Percentiles rank a stretch among this genome's conserved stretches.
phyloP scores from a whole-genome alignment of 2,329 filamentous ascomycete genomes.

The Hypoxylon sp. region DNA sequence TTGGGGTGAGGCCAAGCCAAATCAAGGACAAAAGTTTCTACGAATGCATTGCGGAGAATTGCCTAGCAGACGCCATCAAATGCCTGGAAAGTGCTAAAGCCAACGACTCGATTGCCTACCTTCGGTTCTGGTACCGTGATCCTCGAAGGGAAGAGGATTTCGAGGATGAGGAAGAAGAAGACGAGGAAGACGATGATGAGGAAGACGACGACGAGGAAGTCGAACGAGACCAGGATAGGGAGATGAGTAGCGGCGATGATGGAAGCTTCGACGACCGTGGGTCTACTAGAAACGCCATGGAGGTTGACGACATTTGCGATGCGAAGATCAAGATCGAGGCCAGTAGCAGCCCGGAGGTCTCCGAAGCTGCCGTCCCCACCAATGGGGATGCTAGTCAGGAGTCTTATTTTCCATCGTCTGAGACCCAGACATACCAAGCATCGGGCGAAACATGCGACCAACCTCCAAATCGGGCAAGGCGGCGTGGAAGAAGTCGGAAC shows the following conservation, averaged over 20 bases:
- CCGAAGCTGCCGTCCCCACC: slow-evolving; percentile 50
- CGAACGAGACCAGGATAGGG: slow-evolving; percentile 55
- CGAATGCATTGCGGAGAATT: slow-evolving; percentile 84
- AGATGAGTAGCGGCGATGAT: slow-evolving; percentile 49
- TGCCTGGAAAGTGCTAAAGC: slow-evolving; percentile 88
- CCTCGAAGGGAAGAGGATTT: slow-evolving; percentile 71
- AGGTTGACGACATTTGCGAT: slow-evolving; percentile 53
- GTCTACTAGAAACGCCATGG: slow-evolving; percentile 58
- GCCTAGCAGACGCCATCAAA: slow-evolving; percentile 79
- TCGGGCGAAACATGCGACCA: slow-evolving; percentile 26
- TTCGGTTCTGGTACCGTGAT: slow-evolving; percentile 87
- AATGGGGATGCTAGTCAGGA: slow-evolving; percentile 7
- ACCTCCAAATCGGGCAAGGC: slow-evolving; percentile 11
- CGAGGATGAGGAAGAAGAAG: slow-evolving; percentile 56
- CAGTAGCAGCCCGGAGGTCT: slow-evolving; percentile 47
- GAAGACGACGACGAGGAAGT: slow-evolving; percentile 60
- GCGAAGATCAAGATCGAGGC: slow-evolving; percentile 55
- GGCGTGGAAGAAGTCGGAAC: slow-evolving; percentile 45
- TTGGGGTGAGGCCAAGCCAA: slow-evolving; percentile 77
- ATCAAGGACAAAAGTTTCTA: slow-evolving; percentile 86
- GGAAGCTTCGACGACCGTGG: slow-evolving; percentile 61
- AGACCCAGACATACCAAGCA: slow-evolving; percentile 48
- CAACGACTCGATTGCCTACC: slow-evolving; percentile 90
- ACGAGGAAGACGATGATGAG: slow-evolving; percentile 60
- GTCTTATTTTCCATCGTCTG: slow-evolving; percentile 14